Base-by-base conservation (phyloP, 805 yeast species). In the Metschnikowia colocasiae region DNA sequence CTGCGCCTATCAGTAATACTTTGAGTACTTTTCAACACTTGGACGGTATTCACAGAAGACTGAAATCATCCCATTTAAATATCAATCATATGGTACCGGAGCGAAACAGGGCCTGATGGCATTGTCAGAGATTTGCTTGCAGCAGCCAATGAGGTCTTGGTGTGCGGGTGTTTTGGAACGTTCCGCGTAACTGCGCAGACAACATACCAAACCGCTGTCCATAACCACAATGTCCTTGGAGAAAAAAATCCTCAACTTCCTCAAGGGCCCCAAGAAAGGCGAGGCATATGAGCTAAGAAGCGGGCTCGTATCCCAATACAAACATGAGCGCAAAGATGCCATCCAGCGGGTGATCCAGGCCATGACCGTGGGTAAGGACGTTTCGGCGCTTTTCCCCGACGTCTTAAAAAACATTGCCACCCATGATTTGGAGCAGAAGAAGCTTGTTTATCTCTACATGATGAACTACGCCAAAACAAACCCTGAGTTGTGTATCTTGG, bases 351-450 rank as follows among this genome's bases (percentile, higher is more conserved):
- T 95, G 18, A 94, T 94, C 61, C 95, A 94, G 48, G 98, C 97
- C 50, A 94, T 94, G 99, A 94, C 99, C 0, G 80, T 90, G 26
- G 98, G 98, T 9, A 94, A 94, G 62, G 99, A 94, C 65, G 98
- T 94, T 20, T 87, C 96, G 16, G 81, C 95, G 1, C 73, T 94
- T 46, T 94, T 94, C 59, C 99, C 99, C 1, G 98, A 94, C 65
- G 95, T 94, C 23, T 74, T 94, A 64, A 95, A 94, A 70, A 94
- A 94, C 68, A 86, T 94, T 57, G 97, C 99, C 46, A 94, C 99
- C 1, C 92, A 87, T 60, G 99, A 94, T 66, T 73, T 94, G 51
- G 97, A 94, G 59, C 97, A 94, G 71, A 94, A 94, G 78, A 94
- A 94, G 66, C 78, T 94, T 67, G 99, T 94, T 12, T 94, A 94